phyloP scores from a whole-genome alignment of 2,329 filamentous ascomycete species.

The Cordyceps tenuipes region DNA sequence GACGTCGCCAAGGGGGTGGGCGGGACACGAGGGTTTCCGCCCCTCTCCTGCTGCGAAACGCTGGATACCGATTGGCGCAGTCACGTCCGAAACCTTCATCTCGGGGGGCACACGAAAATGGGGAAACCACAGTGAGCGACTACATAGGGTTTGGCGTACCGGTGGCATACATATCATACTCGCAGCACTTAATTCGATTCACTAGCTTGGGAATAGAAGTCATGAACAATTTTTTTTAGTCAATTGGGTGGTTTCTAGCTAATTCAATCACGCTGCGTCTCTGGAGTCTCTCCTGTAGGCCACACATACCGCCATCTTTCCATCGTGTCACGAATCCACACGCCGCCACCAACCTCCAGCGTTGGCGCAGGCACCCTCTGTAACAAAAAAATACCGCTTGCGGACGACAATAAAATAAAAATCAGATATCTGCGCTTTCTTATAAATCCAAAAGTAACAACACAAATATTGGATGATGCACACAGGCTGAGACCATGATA shows the following conservation, averaged over 20 bases:
- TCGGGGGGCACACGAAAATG: background rate
- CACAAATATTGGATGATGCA: background rate
- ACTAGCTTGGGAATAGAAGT: background rate
- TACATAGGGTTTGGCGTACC: background rate
- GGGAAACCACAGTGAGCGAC: background rate
- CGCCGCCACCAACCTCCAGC: background rate
- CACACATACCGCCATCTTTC: background rate
- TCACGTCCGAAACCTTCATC: background rate
- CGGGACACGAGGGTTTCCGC: background rate
- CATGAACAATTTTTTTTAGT: background rate
- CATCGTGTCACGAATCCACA: too few species aligned
- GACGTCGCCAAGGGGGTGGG: background rate
- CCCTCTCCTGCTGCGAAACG: too few species aligned
- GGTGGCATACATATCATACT: background rate
- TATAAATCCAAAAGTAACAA: slow-evolving; percentile 1
- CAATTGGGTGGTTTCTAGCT: background rate
- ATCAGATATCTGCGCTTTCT: background rate
- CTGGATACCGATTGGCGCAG: too few species aligned
- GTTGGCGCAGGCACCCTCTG: background rate
- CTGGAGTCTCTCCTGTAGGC: background rate
- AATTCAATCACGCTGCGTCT: background rate
- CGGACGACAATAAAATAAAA: background rate
- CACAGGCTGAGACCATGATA: background rate
- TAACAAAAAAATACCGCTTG: background rate
- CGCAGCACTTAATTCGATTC: background rate